Evolutionary conservation across 140 eudicot species (phyloP).

Genomic region (Stevia rebaudiana): DNA sequence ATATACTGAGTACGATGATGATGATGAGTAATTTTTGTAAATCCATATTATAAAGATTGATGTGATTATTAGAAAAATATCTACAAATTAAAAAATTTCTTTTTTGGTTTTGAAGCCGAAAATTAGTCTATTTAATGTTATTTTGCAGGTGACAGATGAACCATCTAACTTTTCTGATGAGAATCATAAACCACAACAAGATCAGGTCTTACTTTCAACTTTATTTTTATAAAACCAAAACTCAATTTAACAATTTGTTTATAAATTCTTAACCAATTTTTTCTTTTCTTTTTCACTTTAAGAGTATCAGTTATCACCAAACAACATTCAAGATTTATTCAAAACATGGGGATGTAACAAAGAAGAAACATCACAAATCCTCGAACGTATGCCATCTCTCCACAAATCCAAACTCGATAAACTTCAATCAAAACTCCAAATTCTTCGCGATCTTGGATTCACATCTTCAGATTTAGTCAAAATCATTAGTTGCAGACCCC

Average conservation of each 20-base stretch:
- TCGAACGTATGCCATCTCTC: slow-evolving; percentile 47
- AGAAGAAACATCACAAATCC: slow-evolving; percentile 37
- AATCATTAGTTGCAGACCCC: slow-evolving; percentile 63
- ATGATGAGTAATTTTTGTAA: too few relatives aligned
- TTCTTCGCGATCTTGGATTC: slow-evolving; percentile 51
- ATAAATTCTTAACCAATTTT: slow-evolving; percentile 14
- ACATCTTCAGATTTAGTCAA: slow-evolving; percentile 44
- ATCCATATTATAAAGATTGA: slow-evolving; percentile 8
- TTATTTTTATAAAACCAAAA: not conserved
- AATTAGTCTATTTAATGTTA: not conserved
- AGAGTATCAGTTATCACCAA: slow-evolving; percentile 30
- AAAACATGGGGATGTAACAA: slow-evolving; percentile 63
- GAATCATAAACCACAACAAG: slow-evolving; percentile 11
- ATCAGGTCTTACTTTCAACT: slow-evolving; percentile 32
- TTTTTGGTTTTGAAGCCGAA: not conserved
- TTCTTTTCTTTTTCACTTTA: slow-evolving; percentile 19
- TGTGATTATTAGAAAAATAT: not conserved
- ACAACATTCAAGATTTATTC: slow-evolving; percentile 37
- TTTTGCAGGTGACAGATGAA: slow-evolving; percentile 16
- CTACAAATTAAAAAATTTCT: not conserved
- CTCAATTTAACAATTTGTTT: not conserved
- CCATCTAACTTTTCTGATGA: slow-evolving; percentile 12
- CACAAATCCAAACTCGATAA: slow-evolving; percentile 30
- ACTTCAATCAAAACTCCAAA: slow-evolving; percentile 54
- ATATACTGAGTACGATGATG: too few relatives aligned